Conservation (phyloP, 345 rosid genomes). For the Eucalyptus erythrocorys region DNA sequence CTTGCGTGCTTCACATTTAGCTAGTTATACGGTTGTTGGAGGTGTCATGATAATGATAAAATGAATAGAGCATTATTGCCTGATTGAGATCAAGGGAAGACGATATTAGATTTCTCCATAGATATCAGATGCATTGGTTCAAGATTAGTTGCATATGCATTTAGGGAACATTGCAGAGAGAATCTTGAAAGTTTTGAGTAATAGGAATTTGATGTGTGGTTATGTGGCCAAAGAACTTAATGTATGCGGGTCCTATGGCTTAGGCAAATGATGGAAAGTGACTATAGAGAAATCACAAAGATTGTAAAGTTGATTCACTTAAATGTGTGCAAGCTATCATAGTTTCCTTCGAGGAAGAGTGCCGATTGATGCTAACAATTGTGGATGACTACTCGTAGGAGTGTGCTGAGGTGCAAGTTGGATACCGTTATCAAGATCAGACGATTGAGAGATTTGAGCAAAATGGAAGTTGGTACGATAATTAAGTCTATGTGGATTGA, state of each 20-base stretch:
- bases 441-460: too few relatives aligned
- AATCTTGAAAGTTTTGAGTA: neutral
- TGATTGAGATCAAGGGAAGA: neutral
- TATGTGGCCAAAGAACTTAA: neutral
- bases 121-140: neutral
- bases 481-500: too few relatives aligned
- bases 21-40: accelerated
- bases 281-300: neutral
- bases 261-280: neutral
- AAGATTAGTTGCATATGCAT: neutral
- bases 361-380: too few relatives aligned
- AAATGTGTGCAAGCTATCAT: neutral
- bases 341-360: neutral
- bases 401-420: too few relatives aligned
- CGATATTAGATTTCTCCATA: neutral
- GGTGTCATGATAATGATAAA: neutral
- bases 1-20: neutral
- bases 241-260: neutral
- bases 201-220: neutral
- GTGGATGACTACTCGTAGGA: too few relatives aligned
- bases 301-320: neutral
- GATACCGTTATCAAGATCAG: accelerated
- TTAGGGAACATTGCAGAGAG: accelerated
- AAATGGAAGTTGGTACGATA: too few relatives aligned
- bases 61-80: neutral